These are phyloP conservation scores for Cercospora sesami DNA, from an alignment of 2,329 filamentous ascomycete genomes.

Conservation along the genomic window DNA sequence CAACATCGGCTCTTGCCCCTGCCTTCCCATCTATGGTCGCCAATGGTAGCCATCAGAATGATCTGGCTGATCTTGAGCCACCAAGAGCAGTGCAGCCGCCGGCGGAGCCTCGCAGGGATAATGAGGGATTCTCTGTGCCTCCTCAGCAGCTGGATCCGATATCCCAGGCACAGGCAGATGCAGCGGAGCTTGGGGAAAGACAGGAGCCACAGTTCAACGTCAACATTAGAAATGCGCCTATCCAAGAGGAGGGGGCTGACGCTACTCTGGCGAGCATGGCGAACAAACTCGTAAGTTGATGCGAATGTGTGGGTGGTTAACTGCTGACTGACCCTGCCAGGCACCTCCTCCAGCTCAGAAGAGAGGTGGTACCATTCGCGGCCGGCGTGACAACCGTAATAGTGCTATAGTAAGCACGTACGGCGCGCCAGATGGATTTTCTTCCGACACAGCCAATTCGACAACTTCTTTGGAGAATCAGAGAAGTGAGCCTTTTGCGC, in stretches of 20 bases:
- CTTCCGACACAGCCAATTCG: conserved; percentile 4
- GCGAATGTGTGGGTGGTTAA: background rate
- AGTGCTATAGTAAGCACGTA: conserved; percentile 64
- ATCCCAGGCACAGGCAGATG: conserved; percentile 70
- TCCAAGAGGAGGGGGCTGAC: conserved; percentile 69
- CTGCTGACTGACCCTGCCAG: conserved; percentile 36
- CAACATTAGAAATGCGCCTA: conserved; percentile 75
- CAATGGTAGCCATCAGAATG: conserved; percentile 38
- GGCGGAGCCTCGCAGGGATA: conserved; percentile 58
- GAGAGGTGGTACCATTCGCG: conserved; percentile 71
- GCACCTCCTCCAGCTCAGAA: conserved; percentile 54
- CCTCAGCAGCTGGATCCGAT: conserved; percentile 60
- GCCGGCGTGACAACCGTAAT: conserved; percentile 86
- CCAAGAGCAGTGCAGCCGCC: conserved; percentile 31
- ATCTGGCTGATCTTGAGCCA: conserved; percentile 39
- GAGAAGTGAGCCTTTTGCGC: background rate
- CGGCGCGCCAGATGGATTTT: conserved; percentile 19
- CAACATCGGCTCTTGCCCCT: conserved; percentile 8
- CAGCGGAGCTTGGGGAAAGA: conserved; percentile 54
- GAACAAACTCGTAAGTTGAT: conserved; percentile 61
- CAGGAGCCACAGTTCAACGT: conserved; percentile 69
- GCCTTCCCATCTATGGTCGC: conserved; percentile 20
- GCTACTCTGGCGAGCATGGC: conserved; percentile 74
- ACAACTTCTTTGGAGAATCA: conserved; percentile 13
- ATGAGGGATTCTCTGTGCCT: conserved; percentile 76